Conservation (phyloP, 1,139 yeast genomes). For the Hemisphaericaspora subhashii region DNA sequence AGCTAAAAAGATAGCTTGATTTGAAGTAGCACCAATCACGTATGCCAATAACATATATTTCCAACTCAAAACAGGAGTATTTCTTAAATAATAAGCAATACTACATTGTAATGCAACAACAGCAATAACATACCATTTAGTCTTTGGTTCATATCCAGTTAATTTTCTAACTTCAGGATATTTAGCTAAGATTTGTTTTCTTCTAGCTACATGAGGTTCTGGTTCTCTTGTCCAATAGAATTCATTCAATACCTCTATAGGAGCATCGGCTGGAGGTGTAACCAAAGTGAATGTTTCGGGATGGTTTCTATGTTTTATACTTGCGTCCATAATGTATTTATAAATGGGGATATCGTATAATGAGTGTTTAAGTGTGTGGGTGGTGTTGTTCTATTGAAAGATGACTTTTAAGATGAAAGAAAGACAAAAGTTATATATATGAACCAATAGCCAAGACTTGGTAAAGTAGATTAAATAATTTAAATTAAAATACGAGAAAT, state of each 20-base stretch:
- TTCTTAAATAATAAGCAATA: slow-evolving; percentile 59
- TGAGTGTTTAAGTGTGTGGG: neutral
- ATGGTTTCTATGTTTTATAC: slow-evolving; percentile 37
- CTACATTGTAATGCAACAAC: slow-evolving; percentile 68
- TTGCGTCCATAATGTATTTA: slow-evolving; percentile 13
- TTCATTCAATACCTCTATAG: slow-evolving; percentile 48
- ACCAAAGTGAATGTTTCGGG: slow-evolving; percentile 35
- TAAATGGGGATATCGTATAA: too few relatives aligned
- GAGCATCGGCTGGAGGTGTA: slow-evolving; percentile 47
- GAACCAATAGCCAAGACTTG: too few relatives aligned
- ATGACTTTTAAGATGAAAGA: too few relatives aligned
- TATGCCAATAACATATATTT: slow-evolving; percentile 67
- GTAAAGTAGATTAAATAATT: too few relatives aligned
- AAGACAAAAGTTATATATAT: too few relatives aligned
- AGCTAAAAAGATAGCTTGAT: slow-evolving; percentile 81
- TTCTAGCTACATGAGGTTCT: slow-evolving; percentile 78
- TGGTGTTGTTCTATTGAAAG: neutral
- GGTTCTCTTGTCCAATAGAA: slow-evolving; percentile 82
- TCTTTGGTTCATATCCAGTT: slow-evolving; percentile 83
- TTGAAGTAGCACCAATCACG: slow-evolving; percentile 80
- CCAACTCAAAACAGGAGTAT: slow-evolving; percentile 54
- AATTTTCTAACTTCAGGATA: slow-evolving; percentile 80
- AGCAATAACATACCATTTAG: slow-evolving; percentile 68
- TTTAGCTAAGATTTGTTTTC: slow-evolving; percentile 69
- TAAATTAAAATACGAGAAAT: too few relatives aligned